phyloP scores from a whole-genome alignment of 306 rosid species.

The Urtica urens region DNA sequence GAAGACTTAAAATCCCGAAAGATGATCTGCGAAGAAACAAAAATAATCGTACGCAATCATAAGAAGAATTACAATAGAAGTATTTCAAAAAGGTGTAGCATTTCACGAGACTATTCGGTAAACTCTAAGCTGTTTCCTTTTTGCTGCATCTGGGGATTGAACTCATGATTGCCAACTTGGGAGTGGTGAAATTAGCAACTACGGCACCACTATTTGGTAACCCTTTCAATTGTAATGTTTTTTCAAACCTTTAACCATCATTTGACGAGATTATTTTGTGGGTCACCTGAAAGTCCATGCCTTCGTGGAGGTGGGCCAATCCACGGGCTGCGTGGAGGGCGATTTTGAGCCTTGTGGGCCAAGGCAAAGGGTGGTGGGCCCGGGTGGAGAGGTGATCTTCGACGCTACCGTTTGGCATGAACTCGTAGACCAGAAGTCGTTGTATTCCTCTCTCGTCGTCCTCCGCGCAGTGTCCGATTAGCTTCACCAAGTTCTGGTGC shows the following conservation, averaged over 20 bases:
- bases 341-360: conserved; percentile 72
- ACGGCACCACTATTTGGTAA: too few relatives aligned
- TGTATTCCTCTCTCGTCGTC: conserved; percentile 99
- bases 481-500: conserved; percentile 91
- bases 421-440: conserved; percentile 74
- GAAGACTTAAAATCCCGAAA: conserved; percentile 98
- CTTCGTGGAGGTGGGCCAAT: conserved; percentile 75
- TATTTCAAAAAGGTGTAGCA: too few relatives aligned
- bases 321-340: conserved; percentile 95
- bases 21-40: conserved; percentile 44
- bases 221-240: too few relatives aligned
- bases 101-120: too few relatives aligned
- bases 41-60: background rate
- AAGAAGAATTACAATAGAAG: background rate
- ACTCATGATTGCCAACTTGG: too few relatives aligned
- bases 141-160: too few relatives aligned
- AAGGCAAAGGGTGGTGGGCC: conserved; percentile 50
- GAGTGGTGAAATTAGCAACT: too few relatives aligned
- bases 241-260: too few relatives aligned
- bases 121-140: too few relatives aligned
- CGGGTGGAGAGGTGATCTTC: conserved; percentile 65
- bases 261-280: background rate
- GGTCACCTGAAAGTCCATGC: conserved; percentile 82
- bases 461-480: conserved; percentile 92
- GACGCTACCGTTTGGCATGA: conserved; percentile 76